Base-by-base conservation (phyloP, 768 basidiomycete genomes). In the Hemileccinum rubropunctum region DNA sequence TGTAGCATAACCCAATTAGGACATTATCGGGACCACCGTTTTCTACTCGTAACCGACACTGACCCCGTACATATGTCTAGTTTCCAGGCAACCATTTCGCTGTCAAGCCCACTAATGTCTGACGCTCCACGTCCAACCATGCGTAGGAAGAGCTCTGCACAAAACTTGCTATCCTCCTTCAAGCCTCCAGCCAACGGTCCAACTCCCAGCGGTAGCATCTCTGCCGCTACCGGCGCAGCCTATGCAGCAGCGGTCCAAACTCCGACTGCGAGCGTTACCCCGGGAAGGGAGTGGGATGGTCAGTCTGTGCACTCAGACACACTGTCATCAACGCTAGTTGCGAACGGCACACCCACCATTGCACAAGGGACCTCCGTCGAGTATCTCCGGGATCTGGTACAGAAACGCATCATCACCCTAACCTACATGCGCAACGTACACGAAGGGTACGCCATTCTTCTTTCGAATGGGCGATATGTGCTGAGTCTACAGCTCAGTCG, bases 341-440 rank as follows among this genome's bases (percentile, higher is more conserved):
- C 67, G 4, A 66, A 62, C 9, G 69, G 69, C 43, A 61, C 63
- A 13, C 56, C 66, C 0, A 46, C 54, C n/a, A 49, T 61, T 11
- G 51, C 71, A 5, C 85, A 83, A 64, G 85, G 84, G 13, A 85
- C 87, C 26, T 84, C 85, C 9, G 78, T 88, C 48, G 91, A 93
- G 62, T 84, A 85, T 62, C 73, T 93, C 50, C 72, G 91, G 47
- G 88, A 88, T 60, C 71, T 90, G 42, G 81, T 92, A 9, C 83
- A 86, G 73, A 93, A 91, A 73, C 76, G 92, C 53, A 86, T 93
- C 48, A 77, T 88, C 60, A 91, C 91, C 18, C 73, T 93, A 58
- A 91, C 88, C 0, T 93, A 94, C 65, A 74, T 93, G 67, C 79
- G 88, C 57, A 89, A 82, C 59, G 84, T 91, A 28, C 87, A 92